Base-by-base conservation (phyloP, 1,284 basidiomycete genomes). In the Veloporphyrellus conicus region DNA sequence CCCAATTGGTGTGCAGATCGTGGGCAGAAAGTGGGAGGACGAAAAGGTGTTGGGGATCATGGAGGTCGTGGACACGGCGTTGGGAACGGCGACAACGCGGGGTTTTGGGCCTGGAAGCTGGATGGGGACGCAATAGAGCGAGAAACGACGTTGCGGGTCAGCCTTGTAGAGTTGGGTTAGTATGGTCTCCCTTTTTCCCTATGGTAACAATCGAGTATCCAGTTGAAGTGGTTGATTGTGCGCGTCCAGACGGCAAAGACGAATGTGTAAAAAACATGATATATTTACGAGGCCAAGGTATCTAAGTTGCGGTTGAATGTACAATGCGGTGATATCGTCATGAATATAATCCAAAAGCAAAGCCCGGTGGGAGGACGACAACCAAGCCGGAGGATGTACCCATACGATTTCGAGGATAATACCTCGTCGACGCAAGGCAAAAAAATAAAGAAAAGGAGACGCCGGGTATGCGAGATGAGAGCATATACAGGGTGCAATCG, bases 1-100 rank as follows among this genome's bases (percentile, higher is more conserved):
- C 64, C 91, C 92, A 0, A 78, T 95, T 0, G 86, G 81, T 1
- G 77, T 96, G 35, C 93, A 96, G 68, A 63, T 94, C 19, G 84
- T 88, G 0, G 88, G 87, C 1, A 78, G 73, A 59, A 77, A 74
- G 52, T 91, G 82, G 78, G 85, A 93, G 58, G 93, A 95, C 43
- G 93, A 94, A 71, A 90, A 89, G 66, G 82, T 93, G 2, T 60
- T 95, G 40, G 80, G 70, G 19, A 78, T 92, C 68, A 93, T 94
- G 91, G 72, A 75, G 53, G 68, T 92, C n/a, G 69, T 94, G 7
- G 90, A 93, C 52, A 65, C 71, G 7, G 83, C 81, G 2, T 67
- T 90, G 41, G 82, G 74, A 4, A 1, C 35, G 12, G 12, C 29
- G 28, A 66, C 58, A n/a, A 66, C 28, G 5, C 52, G 78, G 45